phyloP scores from a whole-genome alignment of 2,329 filamentous ascomycete genomes.

The Fusarium globosum region DNA sequence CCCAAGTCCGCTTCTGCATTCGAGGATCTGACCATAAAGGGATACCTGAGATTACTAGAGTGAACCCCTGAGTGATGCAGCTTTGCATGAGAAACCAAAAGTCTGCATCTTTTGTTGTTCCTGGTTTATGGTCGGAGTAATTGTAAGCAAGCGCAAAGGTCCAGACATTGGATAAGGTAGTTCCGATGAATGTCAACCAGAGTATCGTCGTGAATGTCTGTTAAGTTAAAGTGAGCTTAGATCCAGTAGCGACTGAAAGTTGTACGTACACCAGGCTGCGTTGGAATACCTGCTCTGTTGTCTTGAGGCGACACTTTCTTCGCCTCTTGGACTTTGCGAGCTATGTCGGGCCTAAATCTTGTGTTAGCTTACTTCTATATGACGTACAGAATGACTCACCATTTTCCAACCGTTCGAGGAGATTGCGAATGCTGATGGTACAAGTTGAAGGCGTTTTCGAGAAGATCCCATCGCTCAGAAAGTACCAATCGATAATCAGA shows the following conservation, averaged over 20 bases:
- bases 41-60: accelerated
- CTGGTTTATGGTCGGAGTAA: not conserved
- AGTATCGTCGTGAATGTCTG: not conserved
- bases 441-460: not conserved
- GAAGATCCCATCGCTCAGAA: not conserved
- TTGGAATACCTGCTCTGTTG: not conserved
- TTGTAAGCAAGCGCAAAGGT: not conserved
- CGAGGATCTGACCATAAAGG: not conserved
- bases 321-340: not conserved
- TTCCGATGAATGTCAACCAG: not conserved
- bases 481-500: not conserved
- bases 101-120: not conserved
- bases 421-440: not conserved
- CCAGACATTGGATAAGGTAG: not conserved
- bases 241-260: too few species aligned
- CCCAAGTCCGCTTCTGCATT: not conserved
- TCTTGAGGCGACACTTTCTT: accelerated
- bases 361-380: accelerated
- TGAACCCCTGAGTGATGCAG: not conserved
- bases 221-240: too few species aligned
- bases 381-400: accelerated
- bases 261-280: not conserved
- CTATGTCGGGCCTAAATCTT: not conserved
- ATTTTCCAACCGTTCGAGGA: not conserved
- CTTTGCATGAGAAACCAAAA: not conserved